Conservation (phyloP, 495 filamentous ascomycete species). For the Thozetella sp. region DNA sequence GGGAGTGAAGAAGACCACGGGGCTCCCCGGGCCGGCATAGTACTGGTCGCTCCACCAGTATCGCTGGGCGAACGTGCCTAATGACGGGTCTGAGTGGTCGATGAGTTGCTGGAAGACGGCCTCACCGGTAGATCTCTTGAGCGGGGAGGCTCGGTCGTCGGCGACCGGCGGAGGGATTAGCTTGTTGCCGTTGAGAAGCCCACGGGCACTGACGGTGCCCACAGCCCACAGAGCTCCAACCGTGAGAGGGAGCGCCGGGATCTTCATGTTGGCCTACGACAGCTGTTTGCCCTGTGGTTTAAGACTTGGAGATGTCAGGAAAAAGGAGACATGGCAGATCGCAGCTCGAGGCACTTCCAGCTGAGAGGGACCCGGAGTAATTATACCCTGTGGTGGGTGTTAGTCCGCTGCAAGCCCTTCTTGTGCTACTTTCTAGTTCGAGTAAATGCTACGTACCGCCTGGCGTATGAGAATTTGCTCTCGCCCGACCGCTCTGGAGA, state of each 20-base stretch:
- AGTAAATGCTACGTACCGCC: too few species aligned
- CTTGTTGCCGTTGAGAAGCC: constrained; percentile 1
- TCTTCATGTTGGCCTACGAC: not conserved
- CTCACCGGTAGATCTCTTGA: constrained; percentile 17
- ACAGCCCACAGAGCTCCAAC: not conserved
- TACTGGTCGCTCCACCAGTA: constrained; percentile 30
- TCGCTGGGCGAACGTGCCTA: constrained; percentile 33
- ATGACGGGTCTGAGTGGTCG: constrained; percentile 26
- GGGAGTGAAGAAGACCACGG: constrained; percentile 54
- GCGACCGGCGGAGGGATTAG: not conserved
- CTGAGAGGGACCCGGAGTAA: too few species aligned
- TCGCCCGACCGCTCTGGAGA: too few species aligned
- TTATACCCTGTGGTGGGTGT: too few species aligned
- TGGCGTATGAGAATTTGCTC: too few species aligned
- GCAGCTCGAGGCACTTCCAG: too few species aligned
- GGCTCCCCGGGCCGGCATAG: constrained; percentile 30
- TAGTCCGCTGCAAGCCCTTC: too few species aligned
- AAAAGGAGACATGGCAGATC: too few species aligned
- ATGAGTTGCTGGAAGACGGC: constrained; percentile 31
- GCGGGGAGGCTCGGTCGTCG: not conserved
- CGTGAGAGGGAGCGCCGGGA: not conserved
- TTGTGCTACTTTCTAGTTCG: too few species aligned
- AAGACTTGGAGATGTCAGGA: too few species aligned
- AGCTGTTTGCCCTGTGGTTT: not conserved
- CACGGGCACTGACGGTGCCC: not conserved